phyloP scores from a whole-genome alignment of 73 alveolate genomes.

The Tetrahymena thermophila region DNA sequence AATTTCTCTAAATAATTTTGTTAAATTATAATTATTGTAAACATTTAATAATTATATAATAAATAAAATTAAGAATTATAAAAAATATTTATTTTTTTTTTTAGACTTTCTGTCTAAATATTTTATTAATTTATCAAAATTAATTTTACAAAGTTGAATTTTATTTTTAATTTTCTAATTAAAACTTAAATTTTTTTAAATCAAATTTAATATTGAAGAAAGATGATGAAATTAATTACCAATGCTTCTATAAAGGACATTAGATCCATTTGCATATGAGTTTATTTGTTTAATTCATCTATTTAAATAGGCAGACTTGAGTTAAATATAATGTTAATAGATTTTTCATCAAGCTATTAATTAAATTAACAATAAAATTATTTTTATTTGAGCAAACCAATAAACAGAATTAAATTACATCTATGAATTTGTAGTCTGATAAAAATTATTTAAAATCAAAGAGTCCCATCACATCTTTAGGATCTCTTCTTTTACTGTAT shows the following conservation, averaged over 20 bases:
- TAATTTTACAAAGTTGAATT: too few relatives aligned
- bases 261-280: not conserved
- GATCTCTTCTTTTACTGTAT: not conserved
- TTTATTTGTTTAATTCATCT: not conserved
- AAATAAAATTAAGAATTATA: too few relatives aligned
- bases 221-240: not conserved
- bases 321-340: not conserved
- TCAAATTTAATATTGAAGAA: too few relatives aligned
- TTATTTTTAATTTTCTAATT: too few relatives aligned
- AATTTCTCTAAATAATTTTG: too few relatives aligned
- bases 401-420: not conserved
- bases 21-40: too few relatives aligned
- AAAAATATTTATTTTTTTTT: too few relatives aligned
- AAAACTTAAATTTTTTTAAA: too few relatives aligned
- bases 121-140: too few relatives aligned
- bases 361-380: not conserved
- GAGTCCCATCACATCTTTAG: not conserved
- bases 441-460: not conserved
- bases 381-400: not conserved
- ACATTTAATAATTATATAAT: too few relatives aligned
- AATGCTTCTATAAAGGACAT: not conserved
- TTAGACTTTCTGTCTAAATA: too few relatives aligned
- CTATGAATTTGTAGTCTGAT: not conserved
- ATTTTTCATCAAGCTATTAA: not conserved
- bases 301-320: not conserved